Evolutionary conservation across 495 filamentous ascomycete genomes (phyloP), one percentile per base, ranked within the genome.

Genomic region (Cudoniella acicularis): DNA sequence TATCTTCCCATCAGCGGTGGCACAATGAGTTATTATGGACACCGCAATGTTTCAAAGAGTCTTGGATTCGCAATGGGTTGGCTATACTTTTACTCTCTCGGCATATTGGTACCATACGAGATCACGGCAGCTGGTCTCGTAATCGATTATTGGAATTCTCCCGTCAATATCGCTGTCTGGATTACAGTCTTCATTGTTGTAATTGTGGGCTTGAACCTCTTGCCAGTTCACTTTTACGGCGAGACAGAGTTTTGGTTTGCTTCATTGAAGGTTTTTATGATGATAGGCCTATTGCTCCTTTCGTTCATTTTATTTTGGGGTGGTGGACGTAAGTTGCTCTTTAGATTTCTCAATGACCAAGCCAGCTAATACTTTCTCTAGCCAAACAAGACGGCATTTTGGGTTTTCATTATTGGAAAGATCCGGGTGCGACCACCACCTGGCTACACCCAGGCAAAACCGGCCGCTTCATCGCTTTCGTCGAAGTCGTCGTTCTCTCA

Each of bases 241-340:
- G 89, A 93, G 72, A 82, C 88, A 58, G 88, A 93, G 66, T 93
- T 92, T 70, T 91, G 87, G 87, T 83, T 92, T 48, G 87, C 83
- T 2, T 75, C 77, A 40, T 71, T 87, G 70, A 92, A 92, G 66
- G 79, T 90, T 2, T 47, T 88, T 11, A 80, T 87, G 30, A 88
- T 92, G 64, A 59, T 87, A 47, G 87, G 80, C 30, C 72, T 89
- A 20, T 79, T 83, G 56, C 75, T 91, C 49, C 62, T 95, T 17
- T 87, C 83, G 8, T 72, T 90, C 55, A 73, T 92, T 45, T 79
- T 94, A 43, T 84, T 85, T 43, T 75, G 87, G 20, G 91, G 91
- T 45, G 92, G 90, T 62, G 89, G 87, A 13, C 91, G 88, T 3
- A 80, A 83, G 46, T 49, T 18, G 1, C n/a, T 22, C 10, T 24